These are phyloP conservation scores for Phlyctochytrium arcticum DNA, from an alignment of 192 early-diverging fungal species.

Conservation along the genomic window DNA sequence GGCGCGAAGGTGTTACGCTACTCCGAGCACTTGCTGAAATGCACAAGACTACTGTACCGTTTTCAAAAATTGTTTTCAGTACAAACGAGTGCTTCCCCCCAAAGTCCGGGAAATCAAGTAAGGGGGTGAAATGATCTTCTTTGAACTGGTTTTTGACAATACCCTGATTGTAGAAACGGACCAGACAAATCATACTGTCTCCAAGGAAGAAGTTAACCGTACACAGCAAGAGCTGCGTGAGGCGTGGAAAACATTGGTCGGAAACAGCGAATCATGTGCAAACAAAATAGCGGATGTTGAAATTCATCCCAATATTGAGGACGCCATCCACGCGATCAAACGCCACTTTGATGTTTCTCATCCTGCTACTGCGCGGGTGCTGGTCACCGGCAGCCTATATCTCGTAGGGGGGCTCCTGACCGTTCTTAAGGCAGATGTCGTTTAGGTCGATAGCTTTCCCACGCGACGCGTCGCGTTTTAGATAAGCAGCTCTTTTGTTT, in stretches of 20 bases:
- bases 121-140: neutral
- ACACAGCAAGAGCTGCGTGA: slow-evolving; percentile 60
- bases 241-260: slow-evolving; percentile 49
- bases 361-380: slow-evolving; percentile 45
- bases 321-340: slow-evolving; percentile 45
- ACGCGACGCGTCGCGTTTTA: too few species aligned
- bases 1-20: slow-evolving; percentile 60
- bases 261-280: slow-evolving; percentile 6
- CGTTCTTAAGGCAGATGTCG: slow-evolving; percentile 58
- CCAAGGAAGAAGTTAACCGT: slow-evolving; percentile 50
- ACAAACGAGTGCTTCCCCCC: slow-evolving; percentile 54
- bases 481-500: too few species aligned
- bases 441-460: too few species aligned
- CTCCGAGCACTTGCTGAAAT: slow-evolving; percentile 60
- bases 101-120: neutral
- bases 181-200: slow-evolving; percentile 66
- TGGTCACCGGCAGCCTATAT: slow-evolving; percentile 91
- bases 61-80: slow-evolving; percentile 74
- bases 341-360: slow-evolving; percentile 13
- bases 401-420: slow-evolving; percentile 82
- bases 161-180: slow-evolving; percentile 49
- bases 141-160: too few species aligned
- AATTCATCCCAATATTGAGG: slow-evolving; percentile 12
- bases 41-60: slow-evolving; percentile 33
- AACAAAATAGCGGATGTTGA: neutral